A percentile compares a stretch with the other conserved stretches of the same genome.
These are phyloP conservation scores for Actinomucor elegans DNA, from an alignment of 371 early-diverging fungal genomes.

Conservation along the genomic window DNA sequence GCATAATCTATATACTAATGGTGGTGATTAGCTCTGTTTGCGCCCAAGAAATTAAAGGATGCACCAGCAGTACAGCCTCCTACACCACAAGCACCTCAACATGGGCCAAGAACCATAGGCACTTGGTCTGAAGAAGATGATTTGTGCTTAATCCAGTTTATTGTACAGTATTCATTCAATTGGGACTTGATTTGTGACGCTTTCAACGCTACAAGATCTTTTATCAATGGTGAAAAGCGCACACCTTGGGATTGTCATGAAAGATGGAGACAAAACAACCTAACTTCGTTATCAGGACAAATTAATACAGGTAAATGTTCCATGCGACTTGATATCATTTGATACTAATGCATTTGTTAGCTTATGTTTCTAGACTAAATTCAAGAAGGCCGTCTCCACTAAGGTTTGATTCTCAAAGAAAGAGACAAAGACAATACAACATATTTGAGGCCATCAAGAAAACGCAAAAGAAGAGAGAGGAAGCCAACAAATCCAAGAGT, in stretches of 20 bases:
- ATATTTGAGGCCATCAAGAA: slow-evolving; percentile 52
- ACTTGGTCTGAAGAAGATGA: slow-evolving; percentile 76
- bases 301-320: slow-evolving; percentile 42
- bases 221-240: slow-evolving; percentile 54
- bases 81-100: slow-evolving; percentile 11
- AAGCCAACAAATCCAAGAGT: slow-evolving; percentile 36
- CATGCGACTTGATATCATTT: background rate
- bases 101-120: slow-evolving; percentile 6
- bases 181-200: slow-evolving; percentile 69
- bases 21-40: slow-evolving; percentile 44
- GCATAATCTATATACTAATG: no score
- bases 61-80: slow-evolving; percentile 41
- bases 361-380: slow-evolving; percentile 25
- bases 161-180: slow-evolving; percentile 63
- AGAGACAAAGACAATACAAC: slow-evolving; percentile 38
- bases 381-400: background rate
- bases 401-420: slow-evolving; percentile 38
- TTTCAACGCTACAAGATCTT: slow-evolving; percentile 53
- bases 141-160: slow-evolving; percentile 55
- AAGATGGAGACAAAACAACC: slow-evolving; percentile 49
- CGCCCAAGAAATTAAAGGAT: slow-evolving; percentile 55
- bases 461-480: slow-evolving; percentile 51
- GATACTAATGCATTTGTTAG: slow-evolving; percentile 7
- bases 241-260: slow-evolving; percentile 70
- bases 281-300: slow-evolving; percentile 47